These are phyloP conservation scores for Straminergon stramineum DNA, from an alignment of 225 moss, liverwort and hornwort species.

Conservation along the genomic window DNA sequence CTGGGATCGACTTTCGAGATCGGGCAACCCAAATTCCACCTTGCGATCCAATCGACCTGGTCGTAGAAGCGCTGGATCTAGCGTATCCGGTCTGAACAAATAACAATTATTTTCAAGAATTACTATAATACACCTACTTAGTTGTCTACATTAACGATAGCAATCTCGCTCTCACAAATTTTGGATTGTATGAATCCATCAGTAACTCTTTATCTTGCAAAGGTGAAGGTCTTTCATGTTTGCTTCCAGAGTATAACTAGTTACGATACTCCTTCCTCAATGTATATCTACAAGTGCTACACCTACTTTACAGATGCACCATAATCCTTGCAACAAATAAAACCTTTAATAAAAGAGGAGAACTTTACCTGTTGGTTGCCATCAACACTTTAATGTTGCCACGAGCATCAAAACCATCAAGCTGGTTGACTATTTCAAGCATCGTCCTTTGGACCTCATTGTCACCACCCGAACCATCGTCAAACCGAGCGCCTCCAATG, in stretches of 20 bases:
- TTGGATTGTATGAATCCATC: not conserved
- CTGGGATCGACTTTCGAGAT: slow-evolving; percentile 86
- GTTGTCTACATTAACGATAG: not conserved
- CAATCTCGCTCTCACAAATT: not conserved
- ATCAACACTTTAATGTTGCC: slow-evolving; percentile 97
- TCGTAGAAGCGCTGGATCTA: slow-evolving; percentile 92
- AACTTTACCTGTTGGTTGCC: slow-evolving; percentile 79
- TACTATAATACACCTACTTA: not conserved
- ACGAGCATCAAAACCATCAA: slow-evolving; percentile 95
- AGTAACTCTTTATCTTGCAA: not conserved
- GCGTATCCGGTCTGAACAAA: slow-evolving; percentile 76
- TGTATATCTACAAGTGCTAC: not conserved
- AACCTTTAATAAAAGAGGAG: not conserved
- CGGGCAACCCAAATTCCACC: slow-evolving; percentile 92
- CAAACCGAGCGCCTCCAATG: slow-evolving; percentile 70
- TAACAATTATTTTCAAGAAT: not conserved
- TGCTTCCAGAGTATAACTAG: not conserved
- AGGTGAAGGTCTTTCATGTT: not conserved
- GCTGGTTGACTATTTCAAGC: slow-evolving; percentile 97
- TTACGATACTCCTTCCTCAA: not conserved
- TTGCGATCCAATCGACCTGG: slow-evolving; percentile 96
- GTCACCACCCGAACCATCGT: slow-evolving; percentile 92
- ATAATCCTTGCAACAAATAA: not conserved
- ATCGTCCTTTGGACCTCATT: slow-evolving; percentile 97
- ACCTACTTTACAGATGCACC: not conserved